These are phyloP conservation scores for Cryphonectria parasitica DNA, from an alignment of 2,329 filamentous ascomycete species.

Conservation along the genomic window DNA sequence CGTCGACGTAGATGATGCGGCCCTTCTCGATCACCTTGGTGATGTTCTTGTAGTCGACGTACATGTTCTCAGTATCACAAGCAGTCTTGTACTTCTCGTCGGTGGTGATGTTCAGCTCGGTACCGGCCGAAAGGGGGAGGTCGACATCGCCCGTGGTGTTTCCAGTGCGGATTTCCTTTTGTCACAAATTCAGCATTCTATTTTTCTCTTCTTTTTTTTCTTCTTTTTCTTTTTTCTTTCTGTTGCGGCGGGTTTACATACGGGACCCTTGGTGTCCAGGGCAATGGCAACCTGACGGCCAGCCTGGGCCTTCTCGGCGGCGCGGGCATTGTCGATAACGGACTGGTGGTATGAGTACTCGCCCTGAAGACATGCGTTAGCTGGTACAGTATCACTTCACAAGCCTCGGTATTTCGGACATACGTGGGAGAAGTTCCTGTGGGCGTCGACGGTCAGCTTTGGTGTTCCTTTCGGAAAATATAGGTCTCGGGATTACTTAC, in stretches of 20 bases:
- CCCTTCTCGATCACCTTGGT: conserved; percentile 94
- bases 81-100: conserved; percentile 87
- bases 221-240: not conserved
- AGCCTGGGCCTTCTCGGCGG: conserved; percentile 75
- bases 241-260: conserved; percentile 11
- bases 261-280: conserved; percentile 72
- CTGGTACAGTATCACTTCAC: not conserved
- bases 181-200: conserved; percentile 13
- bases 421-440: conserved; percentile 31
- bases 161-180: conserved; percentile 45
- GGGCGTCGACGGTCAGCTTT: conserved; percentile 13
- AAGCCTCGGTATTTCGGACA: conserved; percentile 14
- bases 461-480: not conserved
- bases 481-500: conserved; percentile 56
- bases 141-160: conserved; percentile 73
- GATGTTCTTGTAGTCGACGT: conserved; percentile 99
- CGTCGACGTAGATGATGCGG: conserved; percentile 96
- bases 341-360: conserved; percentile 95
- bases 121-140: conserved; percentile 80
- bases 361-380: conserved; percentile 52
- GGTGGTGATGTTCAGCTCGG: conserved; percentile 93
- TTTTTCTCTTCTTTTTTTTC: no score
- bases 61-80: conserved; percentile 94
- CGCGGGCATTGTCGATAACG: conserved; percentile 93
- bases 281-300: conserved; percentile 95